Evolutionary conservation across 2,329 filamentous ascomycete genomes (phyloP).

Genomic region (Scytalidium lignicola): DNA sequence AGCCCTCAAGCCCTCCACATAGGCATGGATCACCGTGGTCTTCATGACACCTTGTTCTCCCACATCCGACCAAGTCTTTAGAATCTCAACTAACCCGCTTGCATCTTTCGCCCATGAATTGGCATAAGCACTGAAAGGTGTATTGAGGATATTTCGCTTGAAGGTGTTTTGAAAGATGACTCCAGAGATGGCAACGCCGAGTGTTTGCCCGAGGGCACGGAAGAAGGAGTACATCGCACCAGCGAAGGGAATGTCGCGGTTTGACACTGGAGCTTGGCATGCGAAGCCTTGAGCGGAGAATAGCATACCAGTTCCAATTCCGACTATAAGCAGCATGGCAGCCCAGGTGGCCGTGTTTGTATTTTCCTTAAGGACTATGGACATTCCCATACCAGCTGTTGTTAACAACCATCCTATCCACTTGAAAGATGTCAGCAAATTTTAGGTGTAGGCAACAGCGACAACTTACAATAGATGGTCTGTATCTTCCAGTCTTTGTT

Average conservation of each 20-base stretch:
- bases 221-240: constrained; percentile 63
- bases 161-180: constrained; percentile 62
- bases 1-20: constrained; percentile 16
- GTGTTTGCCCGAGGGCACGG: constrained; percentile 44
- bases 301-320: constrained; percentile 56
- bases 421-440: constrained; percentile 39
- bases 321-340: constrained; percentile 54
- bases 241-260: constrained; percentile 52
- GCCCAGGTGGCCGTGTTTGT: constrained; percentile 52
- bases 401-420: constrained; percentile 56
- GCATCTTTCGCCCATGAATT: constrained; percentile 14
- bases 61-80: constrained; percentile 12
- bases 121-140: constrained; percentile 8
- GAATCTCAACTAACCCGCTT: constrained; percentile 15
- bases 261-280: constrained; percentile 54
- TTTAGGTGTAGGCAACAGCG: not conserved
- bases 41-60: constrained; percentile 1
- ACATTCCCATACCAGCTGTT: constrained; percentile 51
- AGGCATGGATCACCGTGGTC: constrained; percentile 7
- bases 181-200: constrained; percentile 43
- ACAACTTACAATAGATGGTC: constrained; percentile 22
- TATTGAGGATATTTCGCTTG: constrained; percentile 16
- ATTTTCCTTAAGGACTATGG: constrained; percentile 41
- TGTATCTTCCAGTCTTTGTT: constrained; percentile 50
- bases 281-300: constrained; percentile 57